phyloP scores from a whole-genome alignment of 2,329 filamentous ascomycete species.

The Hymenoscyphus albidus region DNA sequence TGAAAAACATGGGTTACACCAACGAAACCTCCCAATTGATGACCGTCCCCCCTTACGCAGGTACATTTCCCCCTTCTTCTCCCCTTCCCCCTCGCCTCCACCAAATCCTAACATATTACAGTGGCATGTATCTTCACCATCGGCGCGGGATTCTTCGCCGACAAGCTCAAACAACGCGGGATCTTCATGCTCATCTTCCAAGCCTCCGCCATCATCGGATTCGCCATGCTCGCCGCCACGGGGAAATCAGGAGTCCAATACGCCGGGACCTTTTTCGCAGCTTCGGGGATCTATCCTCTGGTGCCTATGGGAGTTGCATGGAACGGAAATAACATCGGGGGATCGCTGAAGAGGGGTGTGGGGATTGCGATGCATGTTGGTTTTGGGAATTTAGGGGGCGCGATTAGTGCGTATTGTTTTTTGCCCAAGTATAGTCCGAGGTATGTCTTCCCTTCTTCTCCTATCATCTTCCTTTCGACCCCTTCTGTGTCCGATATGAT shows the following conservation, averaged over 20 bases:
- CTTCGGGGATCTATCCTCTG: slow-evolving; percentile 73
- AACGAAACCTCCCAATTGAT: slow-evolving; percentile 47
- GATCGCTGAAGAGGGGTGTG: slow-evolving; percentile 88
- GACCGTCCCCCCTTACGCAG: slow-evolving; percentile 54
- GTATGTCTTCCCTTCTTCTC: slow-evolving; percentile 22
- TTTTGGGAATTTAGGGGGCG: slow-evolving; percentile 85
- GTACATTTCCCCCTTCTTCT: background rate
- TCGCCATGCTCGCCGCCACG: slow-evolving; percentile 69
- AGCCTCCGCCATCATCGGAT: slow-evolving; percentile 68
- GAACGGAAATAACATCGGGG: slow-evolving; percentile 82
- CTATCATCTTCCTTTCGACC: too few species aligned
- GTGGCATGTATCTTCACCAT: slow-evolving; percentile 64
- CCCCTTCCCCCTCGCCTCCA: background rate
- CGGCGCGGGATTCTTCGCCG: slow-evolving; percentile 66
- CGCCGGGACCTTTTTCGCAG: slow-evolving; percentile 75
- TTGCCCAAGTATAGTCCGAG: slow-evolving; percentile 38
- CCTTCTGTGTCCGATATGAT: too few species aligned
- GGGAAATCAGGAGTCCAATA: slow-evolving; percentile 67
- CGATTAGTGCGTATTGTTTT: slow-evolving; percentile 49
- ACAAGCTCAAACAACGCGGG: slow-evolving; percentile 67
- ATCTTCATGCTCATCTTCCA: slow-evolving; percentile 63
- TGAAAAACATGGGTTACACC: slow-evolving; percentile 51
- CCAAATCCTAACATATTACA: background rate
- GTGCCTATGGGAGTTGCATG: slow-evolving; percentile 83
- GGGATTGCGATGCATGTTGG: slow-evolving; percentile 83